These are phyloP conservation scores for Candida pini DNA, from an alignment of 805 yeast species.

Conservation along the genomic window DNA sequence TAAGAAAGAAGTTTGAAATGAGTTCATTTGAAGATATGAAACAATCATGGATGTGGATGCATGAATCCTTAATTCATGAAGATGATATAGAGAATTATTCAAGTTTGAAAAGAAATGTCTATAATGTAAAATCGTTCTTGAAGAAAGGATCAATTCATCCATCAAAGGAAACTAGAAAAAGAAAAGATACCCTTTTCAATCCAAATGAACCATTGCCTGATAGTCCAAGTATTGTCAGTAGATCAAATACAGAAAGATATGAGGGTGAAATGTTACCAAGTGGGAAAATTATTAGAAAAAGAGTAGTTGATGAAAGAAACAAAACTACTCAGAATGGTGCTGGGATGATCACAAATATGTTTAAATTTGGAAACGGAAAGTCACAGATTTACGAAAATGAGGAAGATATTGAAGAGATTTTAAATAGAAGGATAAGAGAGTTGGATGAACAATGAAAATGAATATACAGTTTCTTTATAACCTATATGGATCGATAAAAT, in stretches of 20 bases:
- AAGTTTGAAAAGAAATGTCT: conserved; percentile 9
- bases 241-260: conserved; percentile 31
- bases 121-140: conserved; percentile 25
- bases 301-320: conserved; percentile 21
- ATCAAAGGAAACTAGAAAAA: conserved; percentile 34
- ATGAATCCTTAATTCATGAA: conserved; percentile 27
- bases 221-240: conserved; percentile 29
- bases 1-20: conserved; percentile 66
- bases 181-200: conserved; percentile 43
- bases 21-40: conserved; percentile 66
- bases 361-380: conserved; percentile 21
- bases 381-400: conserved; percentile 42
- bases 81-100: conserved; percentile 19
- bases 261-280: conserved; percentile 65
- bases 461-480: too few relatives aligned
- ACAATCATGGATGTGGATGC: conserved; percentile 71
- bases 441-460: conserved; percentile 13
- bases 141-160: conserved; percentile 32
- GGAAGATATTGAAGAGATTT: conserved; percentile 46
- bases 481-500: too few relatives aligned
- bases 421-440: conserved; percentile 30
- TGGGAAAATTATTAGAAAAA: conserved; percentile 53
- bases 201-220: conserved; percentile 50
- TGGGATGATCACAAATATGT: conserved; percentile 31
- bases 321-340: conserved; percentile 23